Percentiles rank a stretch among this genome's conserved stretches.
Evolutionary conservation across 768 basidiomycete species (phyloP).

Genomic region (Mycena haematopus): DNA sequence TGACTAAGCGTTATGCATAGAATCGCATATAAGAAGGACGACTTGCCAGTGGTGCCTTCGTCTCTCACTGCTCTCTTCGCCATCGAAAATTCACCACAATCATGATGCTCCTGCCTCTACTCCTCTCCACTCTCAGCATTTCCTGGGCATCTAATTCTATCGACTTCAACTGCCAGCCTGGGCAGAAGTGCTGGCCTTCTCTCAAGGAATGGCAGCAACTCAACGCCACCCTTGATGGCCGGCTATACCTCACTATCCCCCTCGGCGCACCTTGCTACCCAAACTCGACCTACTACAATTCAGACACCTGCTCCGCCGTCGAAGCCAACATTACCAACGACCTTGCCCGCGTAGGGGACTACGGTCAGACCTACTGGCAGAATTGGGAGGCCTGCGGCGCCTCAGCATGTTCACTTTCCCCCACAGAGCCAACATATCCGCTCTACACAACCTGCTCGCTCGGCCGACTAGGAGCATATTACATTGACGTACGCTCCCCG

Average conservation of each 20-base stretch:
- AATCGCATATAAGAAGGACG: constrained; percentile 12
- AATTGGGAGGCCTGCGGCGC: constrained; percentile 22
- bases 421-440: constrained; percentile 19
- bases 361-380: constrained; percentile 21
- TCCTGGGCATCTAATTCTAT: constrained; percentile 21
- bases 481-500: constrained; percentile 20
- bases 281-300: constrained; percentile 16
- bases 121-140: constrained; percentile 21
- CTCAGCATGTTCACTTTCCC: constrained; percentile 20
- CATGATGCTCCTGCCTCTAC: constrained; percentile 21
- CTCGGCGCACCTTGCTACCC: constrained; percentile 18
- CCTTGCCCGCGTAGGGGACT: constrained; percentile 16
- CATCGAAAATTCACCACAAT: constrained; percentile 18
- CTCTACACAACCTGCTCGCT: constrained; percentile 20
- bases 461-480: constrained; percentile 21
- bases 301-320: constrained; percentile 18
- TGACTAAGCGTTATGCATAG: constrained; percentile 11
- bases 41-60: constrained; percentile 15
- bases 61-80: constrained; percentile 10
- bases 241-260: constrained; percentile 16
- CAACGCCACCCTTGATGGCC: constrained; percentile 18
- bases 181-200: constrained; percentile 22
- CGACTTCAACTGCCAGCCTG: constrained; percentile 20
- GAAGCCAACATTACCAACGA: constrained; percentile 22
- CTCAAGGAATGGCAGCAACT: constrained; percentile 18